Evolutionary conservation across 2,329 filamentous ascomycete species (phyloP).

Genomic region (Colletotrichum acutatum): DNA sequence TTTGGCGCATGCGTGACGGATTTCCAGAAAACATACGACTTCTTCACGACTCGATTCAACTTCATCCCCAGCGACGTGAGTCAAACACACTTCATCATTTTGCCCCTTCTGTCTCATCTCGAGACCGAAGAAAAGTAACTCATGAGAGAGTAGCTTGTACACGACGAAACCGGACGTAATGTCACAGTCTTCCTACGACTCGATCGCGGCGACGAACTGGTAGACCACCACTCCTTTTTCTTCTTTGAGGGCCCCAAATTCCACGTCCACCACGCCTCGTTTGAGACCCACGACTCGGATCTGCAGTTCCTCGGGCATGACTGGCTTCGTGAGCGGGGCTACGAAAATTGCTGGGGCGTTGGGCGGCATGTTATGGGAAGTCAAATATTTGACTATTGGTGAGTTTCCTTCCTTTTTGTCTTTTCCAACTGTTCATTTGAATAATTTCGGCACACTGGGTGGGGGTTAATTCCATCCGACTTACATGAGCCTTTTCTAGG

Average conservation of each 20-base stretch:
- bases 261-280: conserved; percentile 75
- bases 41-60: conserved; percentile 62
- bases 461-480: neutral
- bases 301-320: conserved; percentile 76
- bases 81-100: neutral
- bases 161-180: conserved; percentile 45
- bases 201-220: conserved; percentile 53
- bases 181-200: conserved; percentile 58
- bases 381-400: conserved; percentile 68
- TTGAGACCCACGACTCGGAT: conserved; percentile 79
- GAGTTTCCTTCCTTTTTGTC: neutral
- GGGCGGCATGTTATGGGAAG: conserved; percentile 76
- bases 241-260: conserved; percentile 56
- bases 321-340: conserved; percentile 72
- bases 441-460: no score
- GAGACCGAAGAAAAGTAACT: neutral
- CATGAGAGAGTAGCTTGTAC: conserved; percentile 30
- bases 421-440: neutral
- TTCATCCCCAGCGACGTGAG: conserved; percentile 60
- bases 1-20: conserved; percentile 65
- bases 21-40: conserved; percentile 59
- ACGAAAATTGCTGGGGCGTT: conserved; percentile 76
- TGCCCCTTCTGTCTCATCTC: no score
- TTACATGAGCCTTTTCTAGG: conserved; percentile 45
- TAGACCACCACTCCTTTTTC: conserved; percentile 65